Conservation (phyloP, 2,329 filamentous ascomycete genomes). For the Pestalotiopsis sp. region DNA sequence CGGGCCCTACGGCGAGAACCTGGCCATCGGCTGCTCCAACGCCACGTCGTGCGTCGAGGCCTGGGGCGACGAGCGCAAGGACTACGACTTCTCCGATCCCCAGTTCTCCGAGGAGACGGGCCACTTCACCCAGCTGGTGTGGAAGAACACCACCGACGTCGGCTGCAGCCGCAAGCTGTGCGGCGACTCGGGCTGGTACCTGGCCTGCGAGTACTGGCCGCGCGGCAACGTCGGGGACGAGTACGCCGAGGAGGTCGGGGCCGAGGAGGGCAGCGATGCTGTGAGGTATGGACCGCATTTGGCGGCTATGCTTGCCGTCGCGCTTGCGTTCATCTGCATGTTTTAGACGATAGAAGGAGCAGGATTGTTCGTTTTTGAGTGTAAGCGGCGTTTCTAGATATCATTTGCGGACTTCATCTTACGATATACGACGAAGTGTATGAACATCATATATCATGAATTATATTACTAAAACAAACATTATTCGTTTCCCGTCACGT, state of each 20-base stretch:
- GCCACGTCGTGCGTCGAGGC: constrained; percentile 60
- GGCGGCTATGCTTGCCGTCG: background rate
- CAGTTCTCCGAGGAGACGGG: constrained; percentile 63
- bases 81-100: constrained; percentile 60
- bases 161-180: constrained; percentile 55
- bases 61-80: constrained; percentile 63
- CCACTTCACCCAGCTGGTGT: constrained; percentile 75
- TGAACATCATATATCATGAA: background rate
- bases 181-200: constrained; percentile 57
- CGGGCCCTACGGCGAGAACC: constrained; percentile 73
- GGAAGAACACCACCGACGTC: constrained; percentile 62
- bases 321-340: background rate
- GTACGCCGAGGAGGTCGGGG: constrained; percentile 48
- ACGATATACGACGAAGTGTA: background rate
- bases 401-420: background rate
- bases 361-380: background rate
- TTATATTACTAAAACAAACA: background rate
- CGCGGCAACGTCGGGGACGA: constrained; percentile 62
- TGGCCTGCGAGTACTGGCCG: constrained; percentile 73
- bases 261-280: constrained; percentile 20
- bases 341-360: background rate
- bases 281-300: background rate
- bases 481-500: background rate
- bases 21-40: constrained; percentile 68
- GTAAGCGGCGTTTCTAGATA: background rate